phyloP scores from a whole-genome alignment of 768 basidiomycete genomes.

The Lactarius sanguifluus region DNA sequence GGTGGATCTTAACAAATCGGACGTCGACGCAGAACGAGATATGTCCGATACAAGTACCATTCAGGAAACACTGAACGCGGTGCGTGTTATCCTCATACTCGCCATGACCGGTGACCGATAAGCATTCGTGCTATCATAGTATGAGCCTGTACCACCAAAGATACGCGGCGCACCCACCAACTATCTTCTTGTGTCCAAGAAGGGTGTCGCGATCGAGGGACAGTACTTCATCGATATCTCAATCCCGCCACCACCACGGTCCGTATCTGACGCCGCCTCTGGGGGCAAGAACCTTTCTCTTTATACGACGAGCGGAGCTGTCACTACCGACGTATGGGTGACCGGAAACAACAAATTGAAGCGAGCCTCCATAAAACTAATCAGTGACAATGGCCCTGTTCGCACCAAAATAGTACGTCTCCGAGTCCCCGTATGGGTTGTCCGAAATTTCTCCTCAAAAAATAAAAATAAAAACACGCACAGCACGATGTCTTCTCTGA shows the following conservation, averaged over 20 bases:
- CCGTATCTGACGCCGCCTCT: background rate
- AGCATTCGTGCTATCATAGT: background rate
- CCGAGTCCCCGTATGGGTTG: background rate
- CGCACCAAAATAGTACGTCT: constrained; percentile 13
- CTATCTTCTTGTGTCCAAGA: constrained; percentile 3
- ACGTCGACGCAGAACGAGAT: background rate
- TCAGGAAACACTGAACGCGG: background rate
- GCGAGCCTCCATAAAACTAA: background rate
- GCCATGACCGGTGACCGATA: background rate
- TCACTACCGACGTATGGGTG: constrained; percentile 12
- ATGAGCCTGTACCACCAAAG: background rate
- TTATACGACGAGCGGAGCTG: constrained; percentile 3
- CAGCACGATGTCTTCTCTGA: background rate
- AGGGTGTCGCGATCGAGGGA: background rate
- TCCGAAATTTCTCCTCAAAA: background rate
- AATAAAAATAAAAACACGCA: too few species aligned
- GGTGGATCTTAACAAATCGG: background rate
- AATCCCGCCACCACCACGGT: background rate
- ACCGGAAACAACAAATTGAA: background rate
- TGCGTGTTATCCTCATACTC: background rate
- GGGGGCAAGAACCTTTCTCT: constrained; percentile 9
- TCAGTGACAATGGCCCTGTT: constrained; percentile 3
- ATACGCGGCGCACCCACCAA: constrained; percentile 7
- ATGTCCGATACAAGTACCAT: background rate
- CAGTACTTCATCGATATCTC: constrained; percentile 16